Evolutionary conservation across 108 stramenopile genomes (phyloP), one percentile per base, ranked within the genome.

Genomic region (Craspedostauros australis): DNA sequence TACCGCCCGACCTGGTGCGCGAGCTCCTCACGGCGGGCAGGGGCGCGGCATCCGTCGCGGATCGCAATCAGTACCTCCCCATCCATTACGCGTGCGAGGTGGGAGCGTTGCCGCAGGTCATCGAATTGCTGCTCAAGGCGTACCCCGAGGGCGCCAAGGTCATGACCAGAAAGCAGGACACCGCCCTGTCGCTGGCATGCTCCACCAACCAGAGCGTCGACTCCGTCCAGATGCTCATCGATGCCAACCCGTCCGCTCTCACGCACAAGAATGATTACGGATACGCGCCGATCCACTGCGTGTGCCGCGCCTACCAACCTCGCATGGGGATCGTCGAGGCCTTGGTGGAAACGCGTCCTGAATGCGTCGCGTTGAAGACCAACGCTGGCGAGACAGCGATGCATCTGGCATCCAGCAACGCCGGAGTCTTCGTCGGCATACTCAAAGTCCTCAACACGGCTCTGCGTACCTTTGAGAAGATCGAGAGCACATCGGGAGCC

Each of bases 281-380:
- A 4, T 77, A 63, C 62, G 54, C 61, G 11, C 76, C 76, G 19
- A 30, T 77, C 7, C 76, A 77, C 46, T 77, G 76, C 33, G 70
- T 61, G 12, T 77, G 70, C 36, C 46, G 76, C 30, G 57, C 66
- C n/a, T 63, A 68, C 38, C 67, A 72, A 36, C 70, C 76, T 12
- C 46, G 52, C 5, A 48, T 67, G 50, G 67, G 52, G 14, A 77
- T 77, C 34, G 66, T 72, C 0, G 29, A 60, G 38, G 54, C 39
- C 12, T 23, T 77, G 25, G 22, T 77, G 28, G 51, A 64, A 3
- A 71, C 66, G 2, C 61, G 54, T 46, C 71, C 76, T n/a, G 44
- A 54, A 8, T 55, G 51, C 37, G 57, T 66, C 4, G 12, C 19
- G 22, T 27, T 68, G 0, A 1, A 33, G 27, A 72, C 66, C 16